Evolutionary conservation across 257 asterid species (phyloP), one percentile per base, ranked within the genome.

Genomic region (Ilex asprella): DNA sequence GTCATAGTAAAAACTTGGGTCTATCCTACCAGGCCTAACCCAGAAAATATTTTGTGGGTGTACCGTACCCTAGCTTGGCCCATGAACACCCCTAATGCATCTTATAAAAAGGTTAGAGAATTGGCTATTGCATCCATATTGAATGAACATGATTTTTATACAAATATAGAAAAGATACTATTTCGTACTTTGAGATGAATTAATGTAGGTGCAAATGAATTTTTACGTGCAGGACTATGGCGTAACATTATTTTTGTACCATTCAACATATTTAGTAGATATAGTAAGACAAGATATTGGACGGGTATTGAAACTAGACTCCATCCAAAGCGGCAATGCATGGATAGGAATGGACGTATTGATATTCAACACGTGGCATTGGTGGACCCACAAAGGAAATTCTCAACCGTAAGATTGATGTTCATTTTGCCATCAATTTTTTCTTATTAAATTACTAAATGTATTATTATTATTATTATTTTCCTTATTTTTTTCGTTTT

Each of bases 361-460:
- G 67, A 75, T 84, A 60, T 84, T 81, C 85, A 84, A 84, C 79
- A 59, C 91, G 0, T 84, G 91, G 91, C 91, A 84, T 60, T 79
- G 91, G 91, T 84, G 91, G 91, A 58, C 76, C 5, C 91, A 84
- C 74, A 72, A 64, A 6, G 79, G 79, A 60, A 61, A 27, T 15
- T 56, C 73, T 21, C 84, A 76, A 66, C 71, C 67, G 86, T 77
- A 46, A 30, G 70, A 44, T 52, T 43, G 52, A 31, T 32, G 5
- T 55, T 16, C 10, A 16, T 35, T 16, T 3, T 39, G 5, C 7
- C 43, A 39, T 68, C 2, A n/a, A 61, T 31, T 8, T 16, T 39
- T 14, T 9, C 3, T 41, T 44, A 10, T 61, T 46, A 7, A 7
- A 15, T 10, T n/a, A 0, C 13, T 10, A n/a, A n/a, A n/a, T n/a